Evolutionary conservation across 768 basidiomycete genomes (phyloP), one percentile per base, ranked within the genome.

Genomic region (Strobilomyces confusus): DNA sequence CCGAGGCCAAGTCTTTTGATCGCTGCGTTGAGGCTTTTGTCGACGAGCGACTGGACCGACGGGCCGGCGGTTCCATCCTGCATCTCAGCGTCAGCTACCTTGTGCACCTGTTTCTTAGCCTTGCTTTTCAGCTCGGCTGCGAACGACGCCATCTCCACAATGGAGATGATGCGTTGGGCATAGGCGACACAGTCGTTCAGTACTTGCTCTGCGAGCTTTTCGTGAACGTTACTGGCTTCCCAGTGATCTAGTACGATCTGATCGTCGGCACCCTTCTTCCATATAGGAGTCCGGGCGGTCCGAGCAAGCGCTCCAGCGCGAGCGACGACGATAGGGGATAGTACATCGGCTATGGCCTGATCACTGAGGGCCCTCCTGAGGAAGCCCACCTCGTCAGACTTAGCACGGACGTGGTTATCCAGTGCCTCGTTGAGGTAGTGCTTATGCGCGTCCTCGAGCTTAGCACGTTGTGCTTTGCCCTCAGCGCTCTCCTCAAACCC

Each of bases 81-180:
- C 52, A 53, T 53, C 9, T 41, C 38, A 0, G 42, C 52, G 45
- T 53, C 46, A 47, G 52, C 52, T 3, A 6, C 42, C 9, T 26
- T 29, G 1, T 43, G 42, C 19, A 43, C 25, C 9, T 14, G 25
- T 13, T 42, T 42, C 25, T 42, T 42, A 13, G 13, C 41, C 19
- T 42, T 8, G 9, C 6, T 25, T 23, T 4, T 13, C n/a, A n/a
- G 13, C 2, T 3, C 2, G 19, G 22, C 12, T 1, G 12, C 12
- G 11, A 42, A 25, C 1, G 3, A 1, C 2, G 41, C 9, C 1
- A 8, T 6, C 9, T 42, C 41, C 11, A 42, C 41, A 14, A 42
- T 42, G 23, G 22, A 23, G 23, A 42, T 25, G 5, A 11, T 1
- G 3, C 41, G 41, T 1, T 25, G 13, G 1, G 23, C 41, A 22